Percentiles rank a stretch among this genome's conserved stretches.
Conservation (phyloP, 331 rosid genomes). For the Pyracantha coccinea region DNA sequence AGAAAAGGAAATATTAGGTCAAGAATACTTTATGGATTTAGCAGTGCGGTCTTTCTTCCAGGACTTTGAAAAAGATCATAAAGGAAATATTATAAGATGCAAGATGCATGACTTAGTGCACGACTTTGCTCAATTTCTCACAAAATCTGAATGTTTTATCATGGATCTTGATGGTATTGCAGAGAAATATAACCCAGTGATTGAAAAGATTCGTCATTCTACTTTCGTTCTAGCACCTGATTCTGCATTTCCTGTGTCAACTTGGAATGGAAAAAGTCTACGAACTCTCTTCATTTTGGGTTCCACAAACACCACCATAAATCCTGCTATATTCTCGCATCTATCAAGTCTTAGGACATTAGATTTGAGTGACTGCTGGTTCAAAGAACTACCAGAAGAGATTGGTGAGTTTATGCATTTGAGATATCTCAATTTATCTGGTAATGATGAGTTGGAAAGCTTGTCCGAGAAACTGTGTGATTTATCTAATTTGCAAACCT, state of each 20-base stretch:
- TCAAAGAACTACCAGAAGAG: background rate
- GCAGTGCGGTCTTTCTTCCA: background rate
- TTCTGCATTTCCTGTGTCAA: background rate
- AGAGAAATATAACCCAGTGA: background rate
- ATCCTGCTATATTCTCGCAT: background rate
- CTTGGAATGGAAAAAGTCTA: background rate
- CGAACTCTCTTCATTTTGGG: background rate
- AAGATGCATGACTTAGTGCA: background rate
- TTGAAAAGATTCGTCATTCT: background rate
- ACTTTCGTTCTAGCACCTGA: background rate
- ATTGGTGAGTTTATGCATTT: background rate
- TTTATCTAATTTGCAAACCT: background rate
- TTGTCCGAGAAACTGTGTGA: background rate
- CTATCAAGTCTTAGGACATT: background rate
- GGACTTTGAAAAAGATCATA: background rate
- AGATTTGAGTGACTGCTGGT: background rate
- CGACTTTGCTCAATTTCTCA: background rate
- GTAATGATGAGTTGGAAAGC: background rate
- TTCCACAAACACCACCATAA: too few species aligned
- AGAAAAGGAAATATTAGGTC: background rate
- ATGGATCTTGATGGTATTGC: background rate
- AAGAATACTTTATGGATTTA: background rate
- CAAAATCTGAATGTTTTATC: background rate
- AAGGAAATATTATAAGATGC: background rate
- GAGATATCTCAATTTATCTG: background rate